Evolutionary conservation across 2,329 filamentous ascomycete genomes (phyloP), one percentile per base, ranked within the genome.

Genomic region (Lojkania enalia): DNA sequence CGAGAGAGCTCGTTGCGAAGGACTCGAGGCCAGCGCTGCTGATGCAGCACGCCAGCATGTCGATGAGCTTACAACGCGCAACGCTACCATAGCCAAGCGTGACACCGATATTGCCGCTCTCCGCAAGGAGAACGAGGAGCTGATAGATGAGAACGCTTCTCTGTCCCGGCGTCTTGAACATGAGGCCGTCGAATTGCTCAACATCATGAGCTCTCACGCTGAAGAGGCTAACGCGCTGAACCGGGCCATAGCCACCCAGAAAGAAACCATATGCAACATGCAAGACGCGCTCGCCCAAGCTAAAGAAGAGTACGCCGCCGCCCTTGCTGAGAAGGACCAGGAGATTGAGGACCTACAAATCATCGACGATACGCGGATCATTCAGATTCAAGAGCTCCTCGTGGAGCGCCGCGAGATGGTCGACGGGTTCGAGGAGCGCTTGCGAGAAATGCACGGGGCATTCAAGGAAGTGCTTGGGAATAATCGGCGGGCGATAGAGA

Each of bases 251-350:
- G 54, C 54, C 3, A 64, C 65, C 11, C 66, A 71, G 15, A 64
- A 71, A 18, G 61, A 65, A 21, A 68, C 71, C 20, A 73, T 77
- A 39, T 54, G 55, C 4, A 54, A 54, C 11, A 58, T 74, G 3
- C 63, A 61, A 33, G 46, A 54, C 5, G 55, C 54, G 3, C 56
- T 57, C 5, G 58, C 49, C n/a, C 41, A 61, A 20, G 59, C 55
- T 12, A 37, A 42, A 1, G 39, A 42, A 4, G 60, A 69, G 35
- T 57, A 67, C 41, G 57, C 60, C 7, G 48, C 54, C 12, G 41
- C 48, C 5, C 41, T 71, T 19, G 44, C 48, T 13, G 60, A 65
- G 29, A 64, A 61, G 51, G 50, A 51, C 15, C 35, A 42, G 20
- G 58, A 70, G 42, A 61, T 70, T 16, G 58, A 67, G 25, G 66